Conservation (phyloP, 169 alveolate genomes). For the Pseudocohnilembus persalinus region DNA sequence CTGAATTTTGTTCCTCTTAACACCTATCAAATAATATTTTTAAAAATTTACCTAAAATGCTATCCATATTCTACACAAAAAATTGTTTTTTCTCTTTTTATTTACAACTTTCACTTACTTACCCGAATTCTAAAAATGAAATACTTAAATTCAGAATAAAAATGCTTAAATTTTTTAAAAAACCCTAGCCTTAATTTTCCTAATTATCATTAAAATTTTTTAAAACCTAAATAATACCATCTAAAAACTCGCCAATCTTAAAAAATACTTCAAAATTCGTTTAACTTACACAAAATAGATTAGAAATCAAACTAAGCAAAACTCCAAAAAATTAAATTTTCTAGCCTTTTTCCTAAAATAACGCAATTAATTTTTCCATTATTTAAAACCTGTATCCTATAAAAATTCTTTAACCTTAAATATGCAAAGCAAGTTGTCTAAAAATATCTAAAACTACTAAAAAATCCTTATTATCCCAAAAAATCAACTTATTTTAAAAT, state of each 20-base stretch:
- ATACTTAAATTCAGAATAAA: no score
- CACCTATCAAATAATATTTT: background rate
- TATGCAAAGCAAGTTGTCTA: background rate
- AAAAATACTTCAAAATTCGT: background rate
- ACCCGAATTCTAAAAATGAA: background rate
- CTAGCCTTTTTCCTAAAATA: background rate
- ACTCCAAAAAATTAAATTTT: no score
- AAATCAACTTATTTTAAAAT: background rate
- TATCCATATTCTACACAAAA: background rate
- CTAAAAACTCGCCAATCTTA: background rate
- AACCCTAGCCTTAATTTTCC: background rate
- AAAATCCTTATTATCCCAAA: background rate
- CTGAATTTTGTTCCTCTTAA: background rate
- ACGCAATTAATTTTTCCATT: background rate
- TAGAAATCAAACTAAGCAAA: background rate
- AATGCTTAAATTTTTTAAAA: no score
- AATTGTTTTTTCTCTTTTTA: background rate
- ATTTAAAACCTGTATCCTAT: background rate
- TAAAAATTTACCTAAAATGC: background rate
- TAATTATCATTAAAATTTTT: background rate
- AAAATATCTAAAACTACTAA: background rate
- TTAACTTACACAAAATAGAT: no score
- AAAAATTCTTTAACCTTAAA: background rate
- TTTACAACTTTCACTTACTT: no score
- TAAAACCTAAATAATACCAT: background rate